Evolutionary conservation across 108 stramenopile species (phyloP).

Genomic region (Conticribra guillardii): DNA sequence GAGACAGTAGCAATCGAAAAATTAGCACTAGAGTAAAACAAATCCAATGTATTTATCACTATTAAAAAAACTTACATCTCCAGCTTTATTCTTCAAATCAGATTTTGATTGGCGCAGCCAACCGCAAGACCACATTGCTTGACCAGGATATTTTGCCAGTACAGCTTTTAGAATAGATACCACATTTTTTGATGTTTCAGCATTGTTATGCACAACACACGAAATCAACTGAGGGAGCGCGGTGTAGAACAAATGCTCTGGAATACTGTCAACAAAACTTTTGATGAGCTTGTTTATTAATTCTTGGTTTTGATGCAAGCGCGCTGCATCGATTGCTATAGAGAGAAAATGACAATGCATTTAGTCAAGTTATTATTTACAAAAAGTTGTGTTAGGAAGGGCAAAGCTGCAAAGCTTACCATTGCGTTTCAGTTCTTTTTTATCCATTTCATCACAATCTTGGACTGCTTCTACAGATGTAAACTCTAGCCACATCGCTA

Average conservation of each 20-base stretch:
- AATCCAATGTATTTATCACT: too few relatives aligned
- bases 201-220: conserved; percentile 64
- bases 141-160: conserved; percentile 75
- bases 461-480: conserved; percentile 38
- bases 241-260: conserved; percentile 78
- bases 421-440: too few relatives aligned
- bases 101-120: conserved; percentile 74
- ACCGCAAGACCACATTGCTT: conserved; percentile 90
- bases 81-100: conserved; percentile 58
- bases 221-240: conserved; percentile 87
- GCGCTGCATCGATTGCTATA: conserved; percentile 10
- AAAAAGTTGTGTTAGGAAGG: conserved; percentile 7
- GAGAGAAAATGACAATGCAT: not conserved
- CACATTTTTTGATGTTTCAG: conserved; percentile 66
- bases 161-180: conserved; percentile 66
- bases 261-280: conserved; percentile 55
- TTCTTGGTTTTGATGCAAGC: conserved; percentile 52
- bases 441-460: conserved; percentile 1
- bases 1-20: not conserved
- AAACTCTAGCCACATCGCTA: conserved; percentile 91
- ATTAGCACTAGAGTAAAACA: too few relatives aligned
- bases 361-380: too few relatives aligned
- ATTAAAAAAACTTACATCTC: conserved; percentile 59
- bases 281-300: conserved; percentile 68
- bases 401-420: conserved; percentile 1